A percentile compares a stretch with the other conserved stretches of the same genome.
Conservation (phyloP, 352 stramenopile species). For the Hyphochytrium catenoides region DNA sequence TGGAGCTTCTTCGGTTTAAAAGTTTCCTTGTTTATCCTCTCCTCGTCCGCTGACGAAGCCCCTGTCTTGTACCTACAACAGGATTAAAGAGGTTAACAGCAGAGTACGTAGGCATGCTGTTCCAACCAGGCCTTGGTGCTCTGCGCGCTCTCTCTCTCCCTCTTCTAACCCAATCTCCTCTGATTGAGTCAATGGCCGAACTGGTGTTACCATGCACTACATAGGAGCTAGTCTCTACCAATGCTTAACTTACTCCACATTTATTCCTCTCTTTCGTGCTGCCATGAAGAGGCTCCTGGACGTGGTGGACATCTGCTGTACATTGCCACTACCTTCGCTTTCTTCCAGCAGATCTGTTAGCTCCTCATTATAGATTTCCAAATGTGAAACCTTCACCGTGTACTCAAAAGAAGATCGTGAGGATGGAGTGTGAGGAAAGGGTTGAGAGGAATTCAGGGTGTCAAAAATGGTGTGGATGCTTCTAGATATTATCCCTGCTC, state of each 20-base stretch:
- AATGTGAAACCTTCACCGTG: conserved; percentile 3
- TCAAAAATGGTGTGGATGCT: conserved; percentile 6
- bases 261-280: not conserved
- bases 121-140: not conserved
- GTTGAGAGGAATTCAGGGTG: not conserved
- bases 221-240: no score
- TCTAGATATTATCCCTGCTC: conserved; percentile 4
- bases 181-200: no score
- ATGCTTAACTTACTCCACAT: not conserved
- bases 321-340: not conserved
- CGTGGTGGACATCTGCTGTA: no score
- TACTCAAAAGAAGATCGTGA: not conserved
- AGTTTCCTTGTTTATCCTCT: conserved; percentile 1
- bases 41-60: no score
- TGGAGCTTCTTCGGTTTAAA: not conserved
- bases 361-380: conserved; percentile 9
- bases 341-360: conserved; percentile 3
- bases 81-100: no score
- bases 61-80: no score
- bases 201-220: no score
- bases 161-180: no score
- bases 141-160: not conserved
- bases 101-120: no score
- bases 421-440: no score
- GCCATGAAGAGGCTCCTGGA: no score